Conservation (phyloP, 176 grass and related monocot species). For the Oryza nivara region DNA sequence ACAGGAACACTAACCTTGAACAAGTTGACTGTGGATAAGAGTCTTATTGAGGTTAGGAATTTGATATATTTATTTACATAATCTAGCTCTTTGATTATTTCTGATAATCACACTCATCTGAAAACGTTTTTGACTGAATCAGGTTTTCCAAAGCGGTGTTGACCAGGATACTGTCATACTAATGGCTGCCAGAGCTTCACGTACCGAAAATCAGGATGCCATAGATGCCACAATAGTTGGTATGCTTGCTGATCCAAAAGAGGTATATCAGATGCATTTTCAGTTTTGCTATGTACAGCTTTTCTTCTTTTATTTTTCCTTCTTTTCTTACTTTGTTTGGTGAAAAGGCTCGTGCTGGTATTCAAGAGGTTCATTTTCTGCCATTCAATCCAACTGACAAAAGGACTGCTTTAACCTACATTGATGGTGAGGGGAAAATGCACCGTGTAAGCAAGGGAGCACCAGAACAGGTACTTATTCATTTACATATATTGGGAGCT, state of each 20-base stretch:
- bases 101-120: neutral
- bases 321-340: slow-evolving; percentile 31
- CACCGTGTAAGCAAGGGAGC: slow-evolving; percentile 95
- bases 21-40: slow-evolving; percentile 93
- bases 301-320: slow-evolving; percentile 17
- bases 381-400: slow-evolving; percentile 96
- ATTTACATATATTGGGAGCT: neutral
- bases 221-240: slow-evolving; percentile 93
- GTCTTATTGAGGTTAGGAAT: slow-evolving; percentile 64
- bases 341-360: slow-evolving; percentile 75
- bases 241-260: slow-evolving; percentile 93
- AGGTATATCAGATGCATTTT: slow-evolving; percentile 49
- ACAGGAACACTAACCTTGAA: slow-evolving; percentile 90
- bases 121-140: slow-evolving; percentile 34
- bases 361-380: slow-evolving; percentile 92
- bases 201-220: slow-evolving; percentile 94
- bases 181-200: slow-evolving; percentile 86
- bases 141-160: slow-evolving; percentile 80
- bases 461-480: slow-evolving; percentile 76
- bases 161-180: slow-evolving; percentile 75
- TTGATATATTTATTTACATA: slow-evolving; percentile 5
- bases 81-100: neutral
- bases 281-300: neutral
- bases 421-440: slow-evolving; percentile 71
- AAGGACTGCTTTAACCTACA: slow-evolving; percentile 87